phyloP scores from a whole-genome alignment of 768 basidiomycete species.

The Rhodocollybia butyracea region DNA sequence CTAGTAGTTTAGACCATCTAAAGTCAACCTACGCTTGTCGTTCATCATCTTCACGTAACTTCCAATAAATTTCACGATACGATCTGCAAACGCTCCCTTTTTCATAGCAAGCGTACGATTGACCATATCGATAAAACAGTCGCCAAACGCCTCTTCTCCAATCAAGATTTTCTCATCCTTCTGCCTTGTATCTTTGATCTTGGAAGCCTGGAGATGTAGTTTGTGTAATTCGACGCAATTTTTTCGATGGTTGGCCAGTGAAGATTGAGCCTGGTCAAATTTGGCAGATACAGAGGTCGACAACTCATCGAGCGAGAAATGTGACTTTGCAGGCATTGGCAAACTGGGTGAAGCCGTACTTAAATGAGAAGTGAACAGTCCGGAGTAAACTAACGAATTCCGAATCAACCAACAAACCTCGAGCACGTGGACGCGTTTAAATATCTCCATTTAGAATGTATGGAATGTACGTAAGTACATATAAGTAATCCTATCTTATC shows the following conservation, averaged over 20 bases:
- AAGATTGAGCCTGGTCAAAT: conserved; percentile 80
- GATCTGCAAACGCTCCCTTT: conserved; percentile 84
- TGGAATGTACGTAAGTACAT: background rate
- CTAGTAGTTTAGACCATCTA: too few relatives aligned
- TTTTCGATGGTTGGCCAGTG: conserved; percentile 88
- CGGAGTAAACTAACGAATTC: too few relatives aligned
- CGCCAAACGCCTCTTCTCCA: conserved; percentile 81
- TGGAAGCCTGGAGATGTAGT: conserved; percentile 65
- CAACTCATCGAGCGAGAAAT: conserved; percentile 15
- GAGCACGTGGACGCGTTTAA: conserved; percentile 5
- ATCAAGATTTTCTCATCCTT: conserved; percentile 55
- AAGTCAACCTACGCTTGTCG: conserved; percentile 64
- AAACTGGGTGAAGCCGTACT: background rate
- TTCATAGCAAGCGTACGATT: conserved; percentile 74
- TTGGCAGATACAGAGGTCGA: conserved; percentile 34
- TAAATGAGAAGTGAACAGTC: too few relatives aligned
- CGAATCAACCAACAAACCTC: background rate
- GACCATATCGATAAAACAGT: conserved; percentile 70
- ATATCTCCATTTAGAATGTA: background rate
- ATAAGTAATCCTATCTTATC: background rate
- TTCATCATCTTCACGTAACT: conserved; percentile 79
- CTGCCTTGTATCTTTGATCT: conserved; percentile 43
- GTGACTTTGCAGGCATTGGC: conserved; percentile 8
- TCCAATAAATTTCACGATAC: conserved; percentile 82
- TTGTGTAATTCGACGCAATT: conserved; percentile 87